phyloP scores from a whole-genome alignment of 2,329 filamentous ascomycete genomes.

The Penicillium hordei region DNA sequence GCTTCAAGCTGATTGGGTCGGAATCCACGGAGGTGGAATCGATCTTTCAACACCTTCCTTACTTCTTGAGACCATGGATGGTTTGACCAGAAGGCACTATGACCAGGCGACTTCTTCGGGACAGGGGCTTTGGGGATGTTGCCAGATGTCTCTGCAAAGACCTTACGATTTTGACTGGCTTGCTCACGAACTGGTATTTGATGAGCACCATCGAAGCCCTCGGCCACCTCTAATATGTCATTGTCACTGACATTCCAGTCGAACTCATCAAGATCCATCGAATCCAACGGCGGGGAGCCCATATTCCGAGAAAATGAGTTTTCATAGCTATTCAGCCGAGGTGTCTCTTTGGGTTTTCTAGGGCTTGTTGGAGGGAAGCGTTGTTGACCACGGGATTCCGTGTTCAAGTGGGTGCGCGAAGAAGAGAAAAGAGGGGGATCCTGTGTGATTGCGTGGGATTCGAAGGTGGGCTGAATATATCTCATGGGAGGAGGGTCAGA shows the following conservation, averaged over 20 bases:
- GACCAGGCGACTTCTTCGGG: slow-evolving; percentile 34
- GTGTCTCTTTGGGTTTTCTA: slow-evolving; percentile 3
- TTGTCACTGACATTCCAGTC: slow-evolving; percentile 46
- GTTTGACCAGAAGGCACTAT: slow-evolving; percentile 53
- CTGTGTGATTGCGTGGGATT: neutral
- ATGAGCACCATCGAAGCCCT: slow-evolving; percentile 36
- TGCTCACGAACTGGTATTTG: slow-evolving; percentile 14
- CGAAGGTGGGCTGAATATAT: neutral
- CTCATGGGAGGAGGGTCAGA: neutral
- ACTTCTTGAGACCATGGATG: slow-evolving; percentile 86
- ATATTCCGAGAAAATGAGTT: slow-evolving; percentile 42
- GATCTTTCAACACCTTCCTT: slow-evolving; percentile 72
- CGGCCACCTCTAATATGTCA: slow-evolving; percentile 47
- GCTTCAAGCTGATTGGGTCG: slow-evolving; percentile 90
- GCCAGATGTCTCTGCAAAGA: slow-evolving; percentile 45
- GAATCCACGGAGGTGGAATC: slow-evolving; percentile 83
- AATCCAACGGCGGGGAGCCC: slow-evolving; percentile 36
- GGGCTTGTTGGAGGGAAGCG: slow-evolving; percentile 5
- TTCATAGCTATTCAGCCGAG: slow-evolving; percentile 21
- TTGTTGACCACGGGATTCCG: slow-evolving; percentile 4
- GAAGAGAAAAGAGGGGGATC: neutral
- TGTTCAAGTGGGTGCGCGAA: neutral
- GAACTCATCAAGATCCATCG: slow-evolving; percentile 40
- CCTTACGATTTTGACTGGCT: slow-evolving; percentile 29
- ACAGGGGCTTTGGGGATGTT: slow-evolving; percentile 35